Percentiles rank a stretch among this genome's conserved stretches.
These are phyloP conservation scores for Zygosaccharomyces rouxii DNA, from an alignment of 805 yeast species.

Conservation along the genomic window DNA sequence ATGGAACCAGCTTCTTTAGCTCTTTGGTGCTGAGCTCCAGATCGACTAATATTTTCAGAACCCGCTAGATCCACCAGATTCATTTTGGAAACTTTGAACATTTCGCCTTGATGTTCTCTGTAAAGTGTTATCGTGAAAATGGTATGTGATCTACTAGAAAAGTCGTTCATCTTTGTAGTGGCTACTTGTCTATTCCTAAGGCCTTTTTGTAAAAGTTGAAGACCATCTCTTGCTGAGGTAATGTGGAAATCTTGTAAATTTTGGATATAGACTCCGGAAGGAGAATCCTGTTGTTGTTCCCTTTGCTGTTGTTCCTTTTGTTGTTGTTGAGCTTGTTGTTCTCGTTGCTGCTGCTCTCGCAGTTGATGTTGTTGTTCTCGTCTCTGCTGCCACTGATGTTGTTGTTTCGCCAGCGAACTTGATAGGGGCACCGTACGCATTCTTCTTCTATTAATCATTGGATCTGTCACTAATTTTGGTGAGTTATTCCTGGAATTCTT, in stretches of 20 bases:
- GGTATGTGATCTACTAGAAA: slow-evolving; percentile 73
- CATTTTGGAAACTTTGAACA: slow-evolving; percentile 60
- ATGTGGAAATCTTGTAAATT: slow-evolving; percentile 61
- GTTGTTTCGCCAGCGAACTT: slow-evolving; percentile 1
- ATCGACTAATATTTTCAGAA: slow-evolving; percentile 79
- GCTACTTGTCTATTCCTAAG: slow-evolving; percentile 60
- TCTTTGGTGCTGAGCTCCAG: slow-evolving; percentile 82
- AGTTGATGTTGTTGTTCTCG: slow-evolving; percentile 16
- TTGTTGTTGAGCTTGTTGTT: slow-evolving; percentile 12
- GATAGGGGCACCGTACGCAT: slow-evolving; percentile 8
- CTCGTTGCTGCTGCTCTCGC: slow-evolving; percentile 12
- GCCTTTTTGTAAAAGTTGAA: slow-evolving; percentile 52
- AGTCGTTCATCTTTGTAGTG: slow-evolving; percentile 67
- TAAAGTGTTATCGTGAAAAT: slow-evolving; percentile 62
- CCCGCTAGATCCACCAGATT: slow-evolving; percentile 94
- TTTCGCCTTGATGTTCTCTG: slow-evolving; percentile 45
- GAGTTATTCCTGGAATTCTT: slow-evolving; percentile 25
- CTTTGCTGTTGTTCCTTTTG: slow-evolving; percentile 3
- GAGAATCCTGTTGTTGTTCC: slow-evolving; percentile 19
- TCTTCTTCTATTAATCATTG: slow-evolving; percentile 13
- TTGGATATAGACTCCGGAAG: slow-evolving; percentile 48
- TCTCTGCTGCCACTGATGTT: slow-evolving; percentile 6
- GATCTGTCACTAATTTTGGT: slow-evolving; percentile 19
- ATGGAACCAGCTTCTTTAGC: slow-evolving; percentile 94
- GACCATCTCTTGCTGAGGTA: slow-evolving; percentile 51